phyloP scores from a whole-genome alignment of 2,329 filamentous ascomycete species.

The Penicillium frequentans region DNA sequence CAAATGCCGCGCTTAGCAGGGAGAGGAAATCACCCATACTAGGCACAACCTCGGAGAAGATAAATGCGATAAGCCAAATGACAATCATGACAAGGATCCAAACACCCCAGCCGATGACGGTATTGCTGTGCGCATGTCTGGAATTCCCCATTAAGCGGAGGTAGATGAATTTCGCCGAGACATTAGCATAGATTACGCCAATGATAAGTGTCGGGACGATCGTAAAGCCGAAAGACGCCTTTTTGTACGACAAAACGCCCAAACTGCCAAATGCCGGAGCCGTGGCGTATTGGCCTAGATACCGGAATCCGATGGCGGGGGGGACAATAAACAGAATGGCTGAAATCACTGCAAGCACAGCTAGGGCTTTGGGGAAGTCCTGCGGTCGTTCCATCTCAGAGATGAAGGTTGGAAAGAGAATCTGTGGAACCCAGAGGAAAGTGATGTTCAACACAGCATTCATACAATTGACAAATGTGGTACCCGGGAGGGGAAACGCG shows the following conservation, averaged over 20 bases:
- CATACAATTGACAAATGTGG: conserved; percentile 49
- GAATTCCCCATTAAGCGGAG: conserved; percentile 45
- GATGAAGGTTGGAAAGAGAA: conserved; percentile 55
- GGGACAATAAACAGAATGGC: conserved; percentile 52
- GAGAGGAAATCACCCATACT: conserved; percentile 54
- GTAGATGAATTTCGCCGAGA: conserved; percentile 51
- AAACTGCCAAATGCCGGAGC: conserved; percentile 52
- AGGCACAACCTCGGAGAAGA: conserved; percentile 52
- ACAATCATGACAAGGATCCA: conserved; percentile 44
- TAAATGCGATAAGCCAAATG: conserved; percentile 48
- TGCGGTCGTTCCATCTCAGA: conserved; percentile 52
- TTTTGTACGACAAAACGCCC: conserved; percentile 47
- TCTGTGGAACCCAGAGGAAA: conserved; percentile 54
- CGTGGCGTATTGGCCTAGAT: conserved; percentile 51
- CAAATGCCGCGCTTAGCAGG: conserved; percentile 49
- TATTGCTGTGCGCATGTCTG: conserved; percentile 49
- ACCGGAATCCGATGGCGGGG: conserved; percentile 50
- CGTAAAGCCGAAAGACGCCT: conserved; percentile 52
- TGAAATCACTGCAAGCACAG: conserved; percentile 47
- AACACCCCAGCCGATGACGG: conserved; percentile 48
- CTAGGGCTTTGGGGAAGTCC: conserved; percentile 53
- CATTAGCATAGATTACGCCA: conserved; percentile 53
- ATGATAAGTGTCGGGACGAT: conserved; percentile 53
- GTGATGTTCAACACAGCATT: conserved; percentile 54
- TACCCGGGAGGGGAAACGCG: conserved; percentile 48